phyloP scores from a whole-genome alignment of 768 basidiomycete genomes.

The Rhizopogon sp. region DNA sequence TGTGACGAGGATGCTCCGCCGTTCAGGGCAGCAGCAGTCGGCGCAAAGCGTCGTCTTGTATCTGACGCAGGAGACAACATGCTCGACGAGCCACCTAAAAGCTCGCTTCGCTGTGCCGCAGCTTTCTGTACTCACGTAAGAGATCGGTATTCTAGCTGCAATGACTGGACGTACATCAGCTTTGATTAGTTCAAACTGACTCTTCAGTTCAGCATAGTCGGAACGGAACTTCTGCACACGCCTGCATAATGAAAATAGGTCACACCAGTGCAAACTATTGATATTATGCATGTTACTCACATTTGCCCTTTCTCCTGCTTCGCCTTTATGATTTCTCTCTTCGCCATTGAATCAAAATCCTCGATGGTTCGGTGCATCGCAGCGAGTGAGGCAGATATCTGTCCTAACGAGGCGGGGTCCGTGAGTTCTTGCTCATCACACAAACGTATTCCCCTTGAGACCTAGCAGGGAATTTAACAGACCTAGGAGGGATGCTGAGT shows the following conservation, averaged over 20 bases:
- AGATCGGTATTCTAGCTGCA: background rate
- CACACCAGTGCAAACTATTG: constrained; percentile 1
- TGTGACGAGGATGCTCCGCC: constrained; percentile 42
- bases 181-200: constrained; percentile 79
- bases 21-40: constrained; percentile 27
- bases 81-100: constrained; percentile 45
- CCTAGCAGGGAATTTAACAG: constrained; percentile 18
- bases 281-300: constrained; percentile 38
- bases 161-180: constrained; percentile 32
- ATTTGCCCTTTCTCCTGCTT: constrained; percentile 96
- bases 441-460: background rate
- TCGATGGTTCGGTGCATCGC: constrained; percentile 93
- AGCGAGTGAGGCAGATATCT: constrained; percentile 96
- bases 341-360: constrained; percentile 96
- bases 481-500: constrained; percentile 81
- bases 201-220: constrained; percentile 80
- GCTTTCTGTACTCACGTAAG: constrained; percentile 41
- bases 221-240: constrained; percentile 88
- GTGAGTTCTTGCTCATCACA: constrained; percentile 5
- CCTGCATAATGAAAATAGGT: constrained; percentile 37
- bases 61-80: constrained; percentile 35
- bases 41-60: constrained; percentile 60
- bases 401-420: constrained; percentile 54
- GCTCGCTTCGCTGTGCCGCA: constrained; percentile 56
- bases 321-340: constrained; percentile 91